phyloP scores from a whole-genome alignment of 2,329 filamentous ascomycete genomes.

The Paraphaeosphaeria minitans region DNA sequence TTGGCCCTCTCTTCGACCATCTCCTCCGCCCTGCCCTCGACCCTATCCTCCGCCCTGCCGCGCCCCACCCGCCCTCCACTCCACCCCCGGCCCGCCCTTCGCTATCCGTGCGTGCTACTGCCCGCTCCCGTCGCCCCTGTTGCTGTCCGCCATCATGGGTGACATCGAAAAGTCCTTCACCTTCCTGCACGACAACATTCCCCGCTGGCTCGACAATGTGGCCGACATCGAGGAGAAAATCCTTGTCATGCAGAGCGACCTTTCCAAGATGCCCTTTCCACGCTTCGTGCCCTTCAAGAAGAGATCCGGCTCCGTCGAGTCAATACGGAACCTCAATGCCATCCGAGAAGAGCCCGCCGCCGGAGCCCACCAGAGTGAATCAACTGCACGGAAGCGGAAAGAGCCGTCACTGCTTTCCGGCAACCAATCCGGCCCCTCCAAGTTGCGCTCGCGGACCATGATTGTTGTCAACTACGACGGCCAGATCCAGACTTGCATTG shows the following conservation, averaged over 20 bases:
- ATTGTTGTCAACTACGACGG: slow-evolving; percentile 93
- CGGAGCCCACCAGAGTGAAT: slow-evolving; percentile 22
- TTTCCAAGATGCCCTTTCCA: slow-evolving; percentile 35
- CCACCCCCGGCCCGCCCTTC: slow-evolving; percentile 3
- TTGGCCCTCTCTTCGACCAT: too few relatives aligned
- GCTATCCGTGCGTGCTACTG: neutral
- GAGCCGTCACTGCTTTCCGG: slow-evolving; percentile 49
- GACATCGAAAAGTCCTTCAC: slow-evolving; percentile 46
- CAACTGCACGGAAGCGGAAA: slow-evolving; percentile 49
- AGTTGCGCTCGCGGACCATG: slow-evolving; percentile 73
- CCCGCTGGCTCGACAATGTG: slow-evolving; percentile 45
- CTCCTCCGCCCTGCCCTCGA: too few relatives aligned
- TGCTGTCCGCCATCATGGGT: slow-evolving; percentile 35
- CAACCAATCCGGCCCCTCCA: slow-evolving; percentile 50
- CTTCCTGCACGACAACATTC: slow-evolving; percentile 46
- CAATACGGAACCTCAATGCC: slow-evolving; percentile 39
- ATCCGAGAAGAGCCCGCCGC: slow-evolving; percentile 27
- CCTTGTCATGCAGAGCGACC: slow-evolving; percentile 40
- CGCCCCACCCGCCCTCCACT: slow-evolving; percentile 19
- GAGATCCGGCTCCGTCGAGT: slow-evolving; percentile 44
- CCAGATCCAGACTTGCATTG: slow-evolving; percentile 81
- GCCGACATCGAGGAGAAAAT: slow-evolving; percentile 40
- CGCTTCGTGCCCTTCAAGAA: slow-evolving; percentile 36
- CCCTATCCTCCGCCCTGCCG: slow-evolving; percentile 6
- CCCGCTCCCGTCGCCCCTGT: slow-evolving; percentile 5